These are phyloP conservation scores for Rubia tinctorum DNA, from an alignment of 305 asterid species.

Conservation along the genomic window DNA sequence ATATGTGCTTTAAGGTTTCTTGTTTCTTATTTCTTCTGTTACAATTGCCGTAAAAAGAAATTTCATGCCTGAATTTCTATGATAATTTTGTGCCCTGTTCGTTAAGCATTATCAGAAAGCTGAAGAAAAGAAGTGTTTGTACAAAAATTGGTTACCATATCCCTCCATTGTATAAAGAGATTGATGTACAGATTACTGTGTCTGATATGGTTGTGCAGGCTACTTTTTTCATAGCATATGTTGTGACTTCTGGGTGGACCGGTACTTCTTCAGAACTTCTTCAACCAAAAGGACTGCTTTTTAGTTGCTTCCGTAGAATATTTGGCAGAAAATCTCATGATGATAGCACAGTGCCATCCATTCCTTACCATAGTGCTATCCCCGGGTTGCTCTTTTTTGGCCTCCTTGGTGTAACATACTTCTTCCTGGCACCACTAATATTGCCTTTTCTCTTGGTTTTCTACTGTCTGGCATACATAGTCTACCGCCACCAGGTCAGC, in stretches of 20 bases:
- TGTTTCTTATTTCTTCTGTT: background rate
- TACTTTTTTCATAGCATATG: conserved; percentile 90
- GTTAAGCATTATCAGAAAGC: background rate
- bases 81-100: background rate
- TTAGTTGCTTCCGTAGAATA: conserved; percentile 38
- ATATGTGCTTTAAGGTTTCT: background rate
- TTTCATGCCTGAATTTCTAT: conserved; percentile 1
- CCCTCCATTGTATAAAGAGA: background rate
- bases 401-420: conserved; percentile 87
- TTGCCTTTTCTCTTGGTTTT: conserved; percentile 83
- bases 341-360: conserved; percentile 66
- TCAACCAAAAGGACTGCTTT: conserved; percentile 40
- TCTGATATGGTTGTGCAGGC: conserved; percentile 49
- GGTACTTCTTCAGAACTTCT: conserved; percentile 67
- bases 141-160: background rate
- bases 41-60: background rate
- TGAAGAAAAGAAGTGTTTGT: background rate
- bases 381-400: conserved; percentile 78
- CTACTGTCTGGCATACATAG: conserved; percentile 81
- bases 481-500: conserved; percentile 92
- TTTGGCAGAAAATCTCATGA: conserved; percentile 44
- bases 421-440: conserved; percentile 88
- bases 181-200: background rate
- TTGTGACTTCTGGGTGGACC: conserved; percentile 99
- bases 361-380: conserved; percentile 80